Evolutionary conservation across 148 eudicot genomes (phyloP), one percentile per base, ranked within the genome.

Genomic region (Drosera capensis): DNA sequence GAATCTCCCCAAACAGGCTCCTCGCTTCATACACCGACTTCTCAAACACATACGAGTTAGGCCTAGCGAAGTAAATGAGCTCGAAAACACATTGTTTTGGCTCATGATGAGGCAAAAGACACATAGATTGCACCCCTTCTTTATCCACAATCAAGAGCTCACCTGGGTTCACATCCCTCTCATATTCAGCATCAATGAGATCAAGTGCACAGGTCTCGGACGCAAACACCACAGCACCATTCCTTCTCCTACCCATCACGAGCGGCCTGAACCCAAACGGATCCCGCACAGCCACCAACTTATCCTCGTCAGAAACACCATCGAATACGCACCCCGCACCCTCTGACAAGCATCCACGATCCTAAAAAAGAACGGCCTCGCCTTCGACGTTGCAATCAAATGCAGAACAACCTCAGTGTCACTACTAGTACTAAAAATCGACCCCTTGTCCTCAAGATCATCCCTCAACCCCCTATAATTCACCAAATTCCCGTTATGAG

Each of bases 181-280:
- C 82, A 31, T 64, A 61, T 0, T 65, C 62, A n/a, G 82, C 82
- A 20, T 75, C 82, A 36, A 75, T 71, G 6, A 75, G 59, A 39
- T 75, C 82, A 11, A 76, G 48, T 2, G 82, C 82, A 43, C 82
- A 76, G 13, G 82, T 76, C 46, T 76, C 82, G 1, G 78, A 71
- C 2, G 82, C 82, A 30, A 76, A 76, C 2, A 76, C 78, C 2
- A 68, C 40, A 13, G 82, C 71, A 0, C 82, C 82, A 30, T 76
- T 76, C 35, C 69, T 68, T 46, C 75, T 60, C 43, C 74, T 54
- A 23, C 82, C 82, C 82, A 76, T 76, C 7, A 76, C 82, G 42
- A 76, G 49, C 0, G 82, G 82, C 28, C 82, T 45, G 53, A 76
- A 76, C 6, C 82, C 82, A 46, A 7, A 63, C 0, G 82, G 82